Evolutionary conservation across 2,329 filamentous ascomycete genomes (phyloP), one percentile per base, ranked within the genome.

Genomic region (Botryosphaeria dothidea): DNA sequence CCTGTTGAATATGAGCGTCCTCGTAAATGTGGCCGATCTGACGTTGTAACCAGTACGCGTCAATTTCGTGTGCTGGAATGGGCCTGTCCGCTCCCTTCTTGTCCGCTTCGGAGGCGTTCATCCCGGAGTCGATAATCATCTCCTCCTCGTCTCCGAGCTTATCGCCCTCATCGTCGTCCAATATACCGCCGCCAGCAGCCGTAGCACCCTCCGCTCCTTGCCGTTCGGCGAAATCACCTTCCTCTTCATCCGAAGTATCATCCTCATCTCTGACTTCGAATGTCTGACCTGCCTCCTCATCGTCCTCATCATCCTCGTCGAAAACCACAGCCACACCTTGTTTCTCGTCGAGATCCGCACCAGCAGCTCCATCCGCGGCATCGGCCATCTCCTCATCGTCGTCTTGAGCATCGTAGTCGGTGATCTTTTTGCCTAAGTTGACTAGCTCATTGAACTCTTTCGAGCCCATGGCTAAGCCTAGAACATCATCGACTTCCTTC

Each of bases 261-360:
- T 93, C 92, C 68, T 84, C 86, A 65, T 98, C 95, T 68, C 92
- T 89, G 23, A 99, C 89, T 79, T 98, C 94, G 72, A 93, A 88
- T 9, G 93, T 87, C 70, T 93, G 86, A 11, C 86, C 89, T 51
- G 87, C 89, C 46, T 90, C 90, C 68, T 97, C 93, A 54, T 92
- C 82, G 56, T 92, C 82, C 46, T 97, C 93, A 23, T 92, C 89
- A 57, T 93, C 91, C 67, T 96, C 92, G 68, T 97, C 94, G 75
- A 99, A 99, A 45, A 97, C 93, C 51, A 99, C 95, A 38, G 96
- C 95, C 51, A 99, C 95, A 83, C 95, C 95, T 77, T 99, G 93
- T 57, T 92, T 89, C 72, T 97, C 93, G 73, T 97, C 95, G 57
- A 97, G 87, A 75, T 97, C 93, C 31, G 86, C 84, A 27, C 80